These are phyloP conservation scores for Teratosphaeria viscida DNA, from an alignment of 2,329 filamentous ascomycete species.

Conservation along the genomic window DNA sequence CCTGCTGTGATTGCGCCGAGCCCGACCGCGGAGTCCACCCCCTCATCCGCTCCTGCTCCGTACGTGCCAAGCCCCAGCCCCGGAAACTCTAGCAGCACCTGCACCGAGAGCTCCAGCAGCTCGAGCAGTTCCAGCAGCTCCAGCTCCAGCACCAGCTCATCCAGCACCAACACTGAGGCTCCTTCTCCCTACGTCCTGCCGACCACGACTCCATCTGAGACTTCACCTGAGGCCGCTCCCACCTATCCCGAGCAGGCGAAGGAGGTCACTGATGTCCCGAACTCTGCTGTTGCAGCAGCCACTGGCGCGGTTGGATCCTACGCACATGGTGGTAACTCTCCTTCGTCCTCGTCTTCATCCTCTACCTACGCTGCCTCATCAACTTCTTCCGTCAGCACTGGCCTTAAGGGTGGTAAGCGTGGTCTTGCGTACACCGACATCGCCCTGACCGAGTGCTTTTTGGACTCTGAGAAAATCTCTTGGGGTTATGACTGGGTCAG, in stretches of 20 bases:
- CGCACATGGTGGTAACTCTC: background rate
- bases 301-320: background rate
- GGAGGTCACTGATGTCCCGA: background rate
- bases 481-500: conserved; percentile 63
- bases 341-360: conserved; percentile 11
- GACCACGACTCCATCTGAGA: conserved; percentile 3
- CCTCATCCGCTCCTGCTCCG: background rate
- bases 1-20: background rate
- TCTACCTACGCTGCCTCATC: conserved; percentile 9
- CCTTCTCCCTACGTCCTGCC: background rate
- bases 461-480: conserved; percentile 32
- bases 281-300: conserved; percentile 1
- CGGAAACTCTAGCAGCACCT: background rate
- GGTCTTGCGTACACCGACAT: conserved; percentile 59
- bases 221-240: conserved; percentile 2
- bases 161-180: background rate
- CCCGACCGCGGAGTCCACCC: conserved; percentile 1
- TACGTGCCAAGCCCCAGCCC: background rate
- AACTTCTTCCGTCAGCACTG: conserved; percentile 10
- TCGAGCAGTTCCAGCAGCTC: background rate
- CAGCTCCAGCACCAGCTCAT: background rate
- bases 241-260: background rate
- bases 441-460: conserved; percentile 43
- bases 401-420: conserved; percentile 42
- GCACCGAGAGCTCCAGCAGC: background rate